Percentiles rank a stretch among this genome's conserved stretches.
These are phyloP conservation scores for Cadophora sp. DNA, from an alignment of 2,329 filamentous ascomycete genomes.

Conservation along the genomic window DNA sequence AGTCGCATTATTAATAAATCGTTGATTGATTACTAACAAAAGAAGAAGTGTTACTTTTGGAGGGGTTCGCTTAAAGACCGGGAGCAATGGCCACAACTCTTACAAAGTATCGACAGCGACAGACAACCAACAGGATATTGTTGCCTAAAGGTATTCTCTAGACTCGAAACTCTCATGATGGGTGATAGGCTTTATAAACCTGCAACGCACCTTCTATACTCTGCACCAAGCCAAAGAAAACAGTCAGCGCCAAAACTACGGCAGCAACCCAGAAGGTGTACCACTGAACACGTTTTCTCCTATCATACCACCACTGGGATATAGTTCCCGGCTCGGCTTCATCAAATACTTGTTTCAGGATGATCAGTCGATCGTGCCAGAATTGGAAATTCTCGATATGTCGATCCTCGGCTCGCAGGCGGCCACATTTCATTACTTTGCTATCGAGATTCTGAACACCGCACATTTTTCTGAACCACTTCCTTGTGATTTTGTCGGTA, in stretches of 20 bases:
- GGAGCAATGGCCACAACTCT: too few relatives aligned
- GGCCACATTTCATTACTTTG: slow-evolving; percentile 40
- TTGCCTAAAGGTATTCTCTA: too few relatives aligned
- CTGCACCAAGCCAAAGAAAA: slow-evolving; percentile 50
- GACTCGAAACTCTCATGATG: too few relatives aligned
- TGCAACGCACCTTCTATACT: slow-evolving; percentile 51
- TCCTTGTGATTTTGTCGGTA: slow-evolving; percentile 34
- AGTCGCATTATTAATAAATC: too few relatives aligned
- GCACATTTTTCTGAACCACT: slow-evolving; percentile 37
- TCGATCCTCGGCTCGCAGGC: slow-evolving; percentile 45
- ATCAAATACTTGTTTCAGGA: slow-evolving; percentile 52
- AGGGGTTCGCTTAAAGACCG: too few relatives aligned
- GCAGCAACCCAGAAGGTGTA: slow-evolving; percentile 54
- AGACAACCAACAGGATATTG: too few relatives aligned
- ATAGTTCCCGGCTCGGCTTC: slow-evolving; percentile 48
- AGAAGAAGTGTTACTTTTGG: too few relatives aligned
- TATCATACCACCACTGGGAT: slow-evolving; percentile 53
- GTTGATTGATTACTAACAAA: too few relatives aligned
- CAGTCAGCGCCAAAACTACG: slow-evolving; percentile 19
- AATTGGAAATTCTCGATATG: slow-evolving; percentile 47
- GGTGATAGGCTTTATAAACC: slow-evolving; percentile 39
- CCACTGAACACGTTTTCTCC: slow-evolving; percentile 52
- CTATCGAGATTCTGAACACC: slow-evolving; percentile 40
- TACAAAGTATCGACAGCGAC: too few relatives aligned
- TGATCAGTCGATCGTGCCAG: slow-evolving; percentile 53